Evolutionary conservation across 1,284 basidiomycete genomes (phyloP).

Genomic region (Schizophyllum commune): DNA sequence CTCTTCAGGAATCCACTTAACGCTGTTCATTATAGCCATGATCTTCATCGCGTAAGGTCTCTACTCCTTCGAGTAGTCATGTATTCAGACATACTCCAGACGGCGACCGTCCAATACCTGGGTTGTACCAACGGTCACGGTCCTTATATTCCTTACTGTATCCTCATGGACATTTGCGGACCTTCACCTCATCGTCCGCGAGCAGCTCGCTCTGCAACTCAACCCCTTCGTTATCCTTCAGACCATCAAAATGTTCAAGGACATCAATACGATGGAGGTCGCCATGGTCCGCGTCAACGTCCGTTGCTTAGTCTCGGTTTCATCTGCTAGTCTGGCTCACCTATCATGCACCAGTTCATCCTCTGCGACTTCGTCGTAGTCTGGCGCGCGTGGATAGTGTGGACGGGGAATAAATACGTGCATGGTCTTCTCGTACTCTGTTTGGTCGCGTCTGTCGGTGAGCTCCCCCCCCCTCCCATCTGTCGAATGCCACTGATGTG

Average conservation of each 20-base stretch:
- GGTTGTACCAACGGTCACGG: neutral
- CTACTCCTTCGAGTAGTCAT: too few relatives aligned
- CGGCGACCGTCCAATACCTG: neutral
- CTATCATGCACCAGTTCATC: neutral
- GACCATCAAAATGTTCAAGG: neutral
- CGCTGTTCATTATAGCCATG: neutral
- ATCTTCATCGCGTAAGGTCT: neutral
- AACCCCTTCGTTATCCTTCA: neutral
- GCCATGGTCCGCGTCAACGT: neutral
- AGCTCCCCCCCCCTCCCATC: neutral
- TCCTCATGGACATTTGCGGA: neutral
- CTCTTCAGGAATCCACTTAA: neutral
- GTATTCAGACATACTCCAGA: too few relatives aligned
- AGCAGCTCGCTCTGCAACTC: neutral
- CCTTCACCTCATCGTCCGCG: neutral
- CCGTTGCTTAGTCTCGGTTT: neutral
- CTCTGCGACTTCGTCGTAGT: constrained; percentile 5
- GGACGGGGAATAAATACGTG: constrained; percentile 2
- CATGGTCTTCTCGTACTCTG: neutral
- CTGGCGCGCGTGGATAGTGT: constrained; percentile 8
- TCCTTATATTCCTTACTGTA: neutral
- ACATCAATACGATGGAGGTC: neutral
- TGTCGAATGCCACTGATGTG: too few relatives aligned
- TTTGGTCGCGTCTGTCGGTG: constrained; percentile 1
- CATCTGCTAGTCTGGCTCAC: neutral